Evolutionary conservation across 805 yeast genomes (phyloP), one percentile per base, ranked within the genome.

Genomic region (Barnettozyma vustinii): DNA sequence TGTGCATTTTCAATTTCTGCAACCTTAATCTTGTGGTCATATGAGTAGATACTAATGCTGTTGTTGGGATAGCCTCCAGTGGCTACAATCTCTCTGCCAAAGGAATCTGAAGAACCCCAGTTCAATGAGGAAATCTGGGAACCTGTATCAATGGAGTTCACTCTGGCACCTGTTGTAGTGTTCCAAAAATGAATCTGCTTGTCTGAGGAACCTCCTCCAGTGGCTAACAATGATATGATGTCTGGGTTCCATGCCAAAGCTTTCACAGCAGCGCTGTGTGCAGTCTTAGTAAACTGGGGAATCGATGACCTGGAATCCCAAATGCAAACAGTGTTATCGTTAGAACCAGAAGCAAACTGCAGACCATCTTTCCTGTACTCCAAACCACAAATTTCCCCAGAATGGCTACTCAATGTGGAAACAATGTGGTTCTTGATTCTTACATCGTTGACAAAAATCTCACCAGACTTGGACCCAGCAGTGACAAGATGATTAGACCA

Each of bases 151-250:
- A 92, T 85, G 9, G 94, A 77, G 56, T 90, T 88, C 33, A 87
- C 80, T 52, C 96, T 72, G 1, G 91, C 80, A 1, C 98, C 99
- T 0, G 95, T 87, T 18, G 87, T 79, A 3, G 97, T 81, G 67
- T 94, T 94, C 98, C 98, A 94, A 68, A 94, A 88, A 67, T 92
- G 92, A 51, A 92, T 87, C 42, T 83, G 79, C 62, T 82, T 84
- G 67, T 94, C 97, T 30, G 87, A 78, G 12, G 96, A 84, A 15
- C 99, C 99, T 46, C 99, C 99, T 7, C 98, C 99, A 3, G 97
- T 85, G n/a, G 97, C 97, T 46, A 92, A 73, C 47, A 91, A 67
- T 52, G 86, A 84, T 27, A 70, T 71, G 57, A 88, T 92, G 64
- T 84, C 84, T 2, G 98, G 98, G 62, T 96, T 86, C 97, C 97